Percentiles rank a stretch among this genome's conserved stretches.
These are phyloP conservation scores for Spathaspora boniae DNA, from an alignment of 805 yeast genomes.

Conservation along the genomic window DNA sequence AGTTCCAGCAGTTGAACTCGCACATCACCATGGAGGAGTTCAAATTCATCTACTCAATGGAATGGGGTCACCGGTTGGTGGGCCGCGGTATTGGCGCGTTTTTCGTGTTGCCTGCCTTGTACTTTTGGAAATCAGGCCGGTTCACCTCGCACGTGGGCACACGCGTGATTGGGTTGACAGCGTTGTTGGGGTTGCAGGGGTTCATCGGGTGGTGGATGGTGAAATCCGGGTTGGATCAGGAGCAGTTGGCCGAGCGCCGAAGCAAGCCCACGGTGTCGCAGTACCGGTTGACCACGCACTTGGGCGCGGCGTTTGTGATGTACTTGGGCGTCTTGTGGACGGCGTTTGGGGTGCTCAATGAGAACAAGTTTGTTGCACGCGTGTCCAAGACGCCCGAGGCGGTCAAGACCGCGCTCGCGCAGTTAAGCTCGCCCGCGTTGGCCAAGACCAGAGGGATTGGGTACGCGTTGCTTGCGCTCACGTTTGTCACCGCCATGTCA, in stretches of 20 bases:
- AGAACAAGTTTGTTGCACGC: slow-evolving; percentile 57
- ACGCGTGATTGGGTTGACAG: slow-evolving; percentile 69
- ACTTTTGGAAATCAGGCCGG: slow-evolving; percentile 64
- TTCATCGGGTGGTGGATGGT: slow-evolving; percentile 99
- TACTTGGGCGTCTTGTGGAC: slow-evolving; percentile 90
- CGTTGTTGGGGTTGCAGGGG: slow-evolving; percentile 87
- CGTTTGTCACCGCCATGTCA: slow-evolving; percentile 89
- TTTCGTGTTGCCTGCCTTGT: slow-evolving; percentile 80
- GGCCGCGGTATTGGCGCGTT: slow-evolving; percentile 88
- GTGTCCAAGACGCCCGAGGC: slow-evolving; percentile 46
- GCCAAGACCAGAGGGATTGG: slow-evolving; percentile 55
- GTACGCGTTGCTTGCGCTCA: slow-evolving; percentile 56
- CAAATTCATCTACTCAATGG: slow-evolving; percentile 94
- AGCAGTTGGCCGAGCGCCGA: slow-evolving; percentile 70
- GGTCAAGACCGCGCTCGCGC: slow-evolving; percentile 51
- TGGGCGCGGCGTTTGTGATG: slow-evolving; percentile 86
- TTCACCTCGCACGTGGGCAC: slow-evolving; percentile 66
- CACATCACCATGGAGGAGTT: slow-evolving; percentile 88
- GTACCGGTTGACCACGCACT: slow-evolving; percentile 88
- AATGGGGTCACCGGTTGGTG: slow-evolving; percentile 92
- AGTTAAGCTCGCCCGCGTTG: slow-evolving; percentile 60
- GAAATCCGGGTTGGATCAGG: slow-evolving; percentile 84
- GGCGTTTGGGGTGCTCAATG: slow-evolving; percentile 79
- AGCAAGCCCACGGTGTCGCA: slow-evolving; percentile 98
- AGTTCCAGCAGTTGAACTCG: slow-evolving; percentile 83